Base-by-base conservation (phyloP, 73 alveolate species). In the Paramecium pentaurelia region DNA sequence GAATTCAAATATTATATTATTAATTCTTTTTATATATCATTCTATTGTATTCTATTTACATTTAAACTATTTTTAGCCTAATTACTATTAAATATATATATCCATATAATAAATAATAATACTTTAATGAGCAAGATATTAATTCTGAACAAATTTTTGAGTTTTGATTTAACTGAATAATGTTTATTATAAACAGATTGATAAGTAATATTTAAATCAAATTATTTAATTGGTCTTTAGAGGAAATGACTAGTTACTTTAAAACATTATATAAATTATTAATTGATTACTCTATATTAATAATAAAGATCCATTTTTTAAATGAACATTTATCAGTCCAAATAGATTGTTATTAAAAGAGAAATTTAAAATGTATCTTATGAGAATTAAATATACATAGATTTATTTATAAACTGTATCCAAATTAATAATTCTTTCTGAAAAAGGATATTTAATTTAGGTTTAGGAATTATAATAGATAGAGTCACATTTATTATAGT, bases 351-450 rank as follows among this genome's bases (percentile, higher is more conserved):
- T 40, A 97, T 98, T 0, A 95, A 95, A 59, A 96, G 95, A 49
- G 97, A 96, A 64, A 88, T 95, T 71, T 73, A 95, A 32, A 93
- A 95, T 27, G 94, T 90, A 87, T 89, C 87, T 71, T 80, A 92
- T 58, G 59, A 94, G 8, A 95, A 92, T 32, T 84, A 93, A 49
- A 88, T 83, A 80, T 95, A 94, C 58, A 94, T 95, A 20, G 92
- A 97, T 68, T 95, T 95, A 92, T 93, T 94, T 98, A 96, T 89
- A 88, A 94, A 25, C 86, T 96, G 51, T 68, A 68, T 49, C 89
- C 93, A 80, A 93, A 95, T 71, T 85, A 95, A 64, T 86, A 96
- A 92, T 71, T 84, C 18, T 44, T 88, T 8, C 86, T 95, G 11
- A 92, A 93, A 68, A 60, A 93, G 73, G 68, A 93, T 12, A 83